Evolutionary conservation across 352 stramenopile species (phyloP), one percentile per base, ranked within the genome.

Genomic region (Thraustotheca clavata): DNA sequence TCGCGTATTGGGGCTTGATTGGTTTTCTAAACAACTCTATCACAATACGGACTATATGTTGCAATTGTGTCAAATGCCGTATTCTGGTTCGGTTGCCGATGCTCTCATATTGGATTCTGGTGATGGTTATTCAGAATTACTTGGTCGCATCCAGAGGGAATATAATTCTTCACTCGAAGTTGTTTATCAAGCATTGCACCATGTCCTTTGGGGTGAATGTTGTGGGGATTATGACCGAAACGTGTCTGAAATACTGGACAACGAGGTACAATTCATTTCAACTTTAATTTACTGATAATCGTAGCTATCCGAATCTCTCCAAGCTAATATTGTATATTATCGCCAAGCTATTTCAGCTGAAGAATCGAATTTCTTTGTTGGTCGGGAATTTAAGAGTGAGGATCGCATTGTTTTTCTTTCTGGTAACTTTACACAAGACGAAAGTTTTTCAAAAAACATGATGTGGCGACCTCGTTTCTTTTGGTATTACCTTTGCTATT

Each of bases 21-120:
- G 57, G 57, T 50, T 65, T 33, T 55, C 57, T 12, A 26, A 41
- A 14, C 57, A 65, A 20, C 26, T 65, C 26, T 54, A 54, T 34
- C n/a, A 54, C 36, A 65, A 65, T 34, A 65, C 57, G 0, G 57
- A 65, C 7, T 31, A 31, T n/a, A 36, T 50, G 9, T 34, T 65
- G 43, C 43, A 50, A 29, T 29, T 50, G 22, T 33, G 43, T 14
- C 22, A 22, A 22, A 33, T 50, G 27, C 43, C 43, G 14, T 50
- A 6, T 14, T 22, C 27, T 6, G 43, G 43, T 14, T 12, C 14
- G 7, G 43, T 50, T 12, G 33, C 27, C 27, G 43, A 50, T 29
- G 33, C 43, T 12, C 6, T 50, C 43, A 14, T 50, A 6, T 29
- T 22, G 6, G 43, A 50, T 14, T 50, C 22, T 14, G 43, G 43